Evolutionary conservation across 108 stramenopile species (phyloP).

Genomic region (Seminavis robusta): DNA sequence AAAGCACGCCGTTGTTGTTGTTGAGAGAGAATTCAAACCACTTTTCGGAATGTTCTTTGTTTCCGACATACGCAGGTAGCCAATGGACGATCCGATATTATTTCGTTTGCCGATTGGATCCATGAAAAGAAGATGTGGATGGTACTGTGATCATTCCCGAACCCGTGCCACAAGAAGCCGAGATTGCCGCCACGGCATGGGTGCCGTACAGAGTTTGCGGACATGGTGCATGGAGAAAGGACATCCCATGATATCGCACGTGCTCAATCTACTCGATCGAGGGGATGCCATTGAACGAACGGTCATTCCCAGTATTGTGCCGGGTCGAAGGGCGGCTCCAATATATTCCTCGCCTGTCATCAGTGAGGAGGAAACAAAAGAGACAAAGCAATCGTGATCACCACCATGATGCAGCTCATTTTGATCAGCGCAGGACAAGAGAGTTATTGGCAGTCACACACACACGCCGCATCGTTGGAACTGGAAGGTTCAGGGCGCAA

Average conservation of each 20-base stretch:
- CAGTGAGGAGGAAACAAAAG: no score
- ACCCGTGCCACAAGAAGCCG: slow-evolving; percentile 61
- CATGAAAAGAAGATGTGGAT: slow-evolving; percentile 37
- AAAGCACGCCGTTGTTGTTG: no score
- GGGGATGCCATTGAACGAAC: slow-evolving; percentile 49
- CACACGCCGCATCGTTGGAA: no score
- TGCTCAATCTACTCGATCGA: slow-evolving; percentile 50
- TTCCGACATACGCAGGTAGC: slow-evolving; percentile 85
- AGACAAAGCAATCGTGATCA: no score
- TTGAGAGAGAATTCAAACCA: slow-evolving; percentile 62
- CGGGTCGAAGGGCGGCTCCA: slow-evolving; percentile 61
- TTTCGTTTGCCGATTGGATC: slow-evolving; percentile 74
- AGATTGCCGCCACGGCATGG: slow-evolving; percentile 69
- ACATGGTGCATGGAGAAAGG: slow-evolving; percentile 53
- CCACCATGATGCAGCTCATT: no score
- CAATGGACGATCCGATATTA: slow-evolving; percentile 73
- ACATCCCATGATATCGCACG: slow-evolving; percentile 75
- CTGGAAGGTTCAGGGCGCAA: no score
- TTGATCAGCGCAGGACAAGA: no score
- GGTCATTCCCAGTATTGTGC: slow-evolving; percentile 63
- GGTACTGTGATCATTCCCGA: slow-evolving; percentile 38
- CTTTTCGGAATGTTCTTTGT: slow-evolving; percentile 59
- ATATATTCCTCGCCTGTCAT: slow-evolving; percentile 47
- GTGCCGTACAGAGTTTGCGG: slow-evolving; percentile 59
- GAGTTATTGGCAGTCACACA: no score